These are phyloP conservation scores for Onygenales sp. DNA, from an alignment of 2,329 filamentous ascomycete species.

Conservation along the genomic window DNA sequence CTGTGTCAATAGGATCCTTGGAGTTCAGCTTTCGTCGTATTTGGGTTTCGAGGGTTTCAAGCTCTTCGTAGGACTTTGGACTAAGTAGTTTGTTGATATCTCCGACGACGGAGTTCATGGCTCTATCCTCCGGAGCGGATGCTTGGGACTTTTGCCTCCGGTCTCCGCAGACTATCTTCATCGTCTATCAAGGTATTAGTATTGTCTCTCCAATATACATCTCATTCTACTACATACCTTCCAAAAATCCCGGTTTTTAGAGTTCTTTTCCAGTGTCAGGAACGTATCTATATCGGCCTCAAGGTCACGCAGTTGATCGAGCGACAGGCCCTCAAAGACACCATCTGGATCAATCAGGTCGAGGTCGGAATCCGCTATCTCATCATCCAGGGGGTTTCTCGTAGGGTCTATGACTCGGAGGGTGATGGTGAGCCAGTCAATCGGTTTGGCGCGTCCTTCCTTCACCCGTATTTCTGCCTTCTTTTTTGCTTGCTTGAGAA, in stretches of 20 bases:
- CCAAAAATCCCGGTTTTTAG: slow-evolving; percentile 81
- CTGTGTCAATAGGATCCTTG: slow-evolving; percentile 85
- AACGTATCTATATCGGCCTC: slow-evolving; percentile 77
- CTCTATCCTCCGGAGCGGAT: slow-evolving; percentile 56
- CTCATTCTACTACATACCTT: slow-evolving; percentile 37
- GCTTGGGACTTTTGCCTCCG: slow-evolving; percentile 57
- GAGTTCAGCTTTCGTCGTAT: slow-evolving; percentile 78
- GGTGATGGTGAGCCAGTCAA: slow-evolving; percentile 89
- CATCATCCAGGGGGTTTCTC: slow-evolving; percentile 70
- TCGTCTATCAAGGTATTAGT: slow-evolving; percentile 43
- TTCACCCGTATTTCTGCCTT: slow-evolving; percentile 92
- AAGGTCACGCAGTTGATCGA: slow-evolving; percentile 60
- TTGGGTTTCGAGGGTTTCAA: slow-evolving; percentile 79
- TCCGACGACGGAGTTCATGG: slow-evolving; percentile 68
- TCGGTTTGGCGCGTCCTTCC: slow-evolving; percentile 79
- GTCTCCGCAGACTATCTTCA: slow-evolving; percentile 75
- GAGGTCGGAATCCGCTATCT: slow-evolving; percentile 66
- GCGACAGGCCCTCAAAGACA: slow-evolving; percentile 65
- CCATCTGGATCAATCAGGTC: slow-evolving; percentile 70
- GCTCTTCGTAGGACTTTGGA: slow-evolving; percentile 75
- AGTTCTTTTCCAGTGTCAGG: slow-evolving; percentile 67
- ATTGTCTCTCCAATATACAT: background rate
- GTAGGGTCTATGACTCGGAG: slow-evolving; percentile 80
- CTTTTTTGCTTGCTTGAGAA: slow-evolving; percentile 93
- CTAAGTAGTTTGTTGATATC: slow-evolving; percentile 82